These are phyloP conservation scores for Posidonia oceanica DNA, from an alignment of 116 monocot genomes.

Conservation along the genomic window DNA sequence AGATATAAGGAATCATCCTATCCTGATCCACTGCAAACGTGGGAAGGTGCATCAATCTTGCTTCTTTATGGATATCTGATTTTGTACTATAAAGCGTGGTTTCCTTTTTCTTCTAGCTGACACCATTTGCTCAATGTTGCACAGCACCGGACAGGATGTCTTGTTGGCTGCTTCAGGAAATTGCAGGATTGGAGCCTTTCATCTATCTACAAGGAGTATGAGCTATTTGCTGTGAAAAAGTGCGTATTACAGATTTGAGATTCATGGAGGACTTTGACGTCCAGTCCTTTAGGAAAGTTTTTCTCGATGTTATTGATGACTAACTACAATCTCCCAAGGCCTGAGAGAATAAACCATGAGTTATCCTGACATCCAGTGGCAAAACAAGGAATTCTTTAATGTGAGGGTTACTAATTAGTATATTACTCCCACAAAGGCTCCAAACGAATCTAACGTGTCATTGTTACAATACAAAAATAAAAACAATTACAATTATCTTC, in stretches of 20 bases:
- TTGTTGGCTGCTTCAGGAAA: conserved; percentile 55
- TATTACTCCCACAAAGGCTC: too few species aligned
- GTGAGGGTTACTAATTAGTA: too few species aligned
- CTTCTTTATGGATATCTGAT: neutral
- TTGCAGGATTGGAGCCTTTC: conserved; percentile 40
- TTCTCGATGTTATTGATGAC: conserved; percentile 17
- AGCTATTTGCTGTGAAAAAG: conserved; percentile 28
- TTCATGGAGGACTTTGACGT: conserved; percentile 50
- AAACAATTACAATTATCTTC: too few species aligned
- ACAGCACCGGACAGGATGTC: conserved; percentile 52
- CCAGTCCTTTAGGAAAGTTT: conserved; percentile 14
- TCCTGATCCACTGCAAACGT: conserved; percentile 67
- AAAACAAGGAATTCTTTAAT: too few species aligned
- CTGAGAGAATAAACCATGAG: conserved; percentile 18
- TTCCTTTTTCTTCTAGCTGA: neutral
- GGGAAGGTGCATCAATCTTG: conserved; percentile 39
- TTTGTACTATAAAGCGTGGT: neutral
- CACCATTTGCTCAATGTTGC: neutral
- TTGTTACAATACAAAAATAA: too few species aligned
- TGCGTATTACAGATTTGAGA: conserved; percentile 24
- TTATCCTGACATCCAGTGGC: neutral
- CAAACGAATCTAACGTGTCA: too few species aligned
- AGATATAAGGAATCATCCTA: conserved; percentile 70
- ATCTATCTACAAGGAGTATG: conserved; percentile 37
- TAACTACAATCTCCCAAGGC: conserved; percentile 11